Percentiles rank a stretch among this genome's conserved stretches.
phyloP scores from a whole-genome alignment of 345 rosid species.

The Citrus mangshanensis region DNA sequence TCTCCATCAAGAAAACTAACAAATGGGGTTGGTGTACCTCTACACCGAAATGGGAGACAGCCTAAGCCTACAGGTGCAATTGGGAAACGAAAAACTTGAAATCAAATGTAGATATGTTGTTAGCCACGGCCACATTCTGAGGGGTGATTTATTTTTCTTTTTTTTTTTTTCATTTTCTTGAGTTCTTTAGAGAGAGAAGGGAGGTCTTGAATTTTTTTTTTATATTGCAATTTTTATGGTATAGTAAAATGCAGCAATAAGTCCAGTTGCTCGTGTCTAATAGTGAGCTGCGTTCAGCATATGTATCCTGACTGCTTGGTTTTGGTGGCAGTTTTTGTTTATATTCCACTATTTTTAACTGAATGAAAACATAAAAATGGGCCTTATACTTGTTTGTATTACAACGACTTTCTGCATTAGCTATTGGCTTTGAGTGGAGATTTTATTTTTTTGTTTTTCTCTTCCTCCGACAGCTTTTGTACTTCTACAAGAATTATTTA shows the following conservation, averaged over 20 bases:
- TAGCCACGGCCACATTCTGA: conserved; percentile 29
- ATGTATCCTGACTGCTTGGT: conserved; percentile 25
- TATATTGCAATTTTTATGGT: conserved; percentile 27
- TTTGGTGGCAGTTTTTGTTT: conserved; percentile 20
- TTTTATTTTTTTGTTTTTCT: neutral
- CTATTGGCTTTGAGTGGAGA: neutral
- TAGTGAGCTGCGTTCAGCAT: conserved; percentile 5
- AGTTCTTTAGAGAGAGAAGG: conserved; percentile 19
- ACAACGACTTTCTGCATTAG: neutral
- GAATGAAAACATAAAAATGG: neutral
- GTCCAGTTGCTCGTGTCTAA: conserved; percentile 38
- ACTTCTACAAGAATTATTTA: neutral
- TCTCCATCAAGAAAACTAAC: conserved; percentile 60
- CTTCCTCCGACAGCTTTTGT: neutral
- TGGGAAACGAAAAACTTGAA: conserved; percentile 59
- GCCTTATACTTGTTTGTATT: neutral
- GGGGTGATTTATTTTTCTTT: conserved; percentile 28
- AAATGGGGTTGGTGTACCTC: conserved; percentile 40
- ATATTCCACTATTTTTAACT: conserved; percentile 3
- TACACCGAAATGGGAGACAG: conserved; percentile 52
- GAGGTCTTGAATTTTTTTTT: conserved; percentile 5
- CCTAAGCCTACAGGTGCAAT: conserved; percentile 43
- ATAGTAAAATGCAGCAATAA: conserved; percentile 45
- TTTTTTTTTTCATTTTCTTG: conserved; percentile 9
- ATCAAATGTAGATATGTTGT: conserved; percentile 47